Base-by-base conservation (phyloP, 2,329 filamentous ascomycete species). In the Colletotrichum ledebouriae region DNA sequence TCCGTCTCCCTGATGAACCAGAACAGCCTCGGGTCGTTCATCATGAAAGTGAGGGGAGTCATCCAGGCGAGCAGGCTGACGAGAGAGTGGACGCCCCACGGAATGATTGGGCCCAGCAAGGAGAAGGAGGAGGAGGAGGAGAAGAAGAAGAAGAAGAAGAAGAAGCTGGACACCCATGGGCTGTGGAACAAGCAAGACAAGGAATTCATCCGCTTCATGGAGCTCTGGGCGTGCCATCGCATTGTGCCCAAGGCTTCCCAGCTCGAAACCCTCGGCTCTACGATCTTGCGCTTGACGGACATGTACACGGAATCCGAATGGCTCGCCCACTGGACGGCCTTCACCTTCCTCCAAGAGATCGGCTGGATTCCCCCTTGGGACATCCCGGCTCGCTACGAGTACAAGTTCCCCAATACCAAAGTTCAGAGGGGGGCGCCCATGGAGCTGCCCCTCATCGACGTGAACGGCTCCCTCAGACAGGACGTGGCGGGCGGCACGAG, bases 271-370 rank as follows among this genome's bases (percentile, higher is more conserved):
- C 34, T 71, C 4, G 70, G 90, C 1, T 86, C 91, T 4, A 78
- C 87, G 12, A 83, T 96, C 41, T 76, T 96, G 42, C 86, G 88
- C 20, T 84, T 87, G 9, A 79, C 89, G 1, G 84, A 83, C 1
- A 81, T 89, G 61, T 95, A 95, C 73, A 72, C 78, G 6, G 80
- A 86, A 6, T 79, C 77, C 5, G 78, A 84, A 55, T 76, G 78
- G 57, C 79, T 89, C 42, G 81, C 83, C 25, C 76, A 80, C 13
- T 75, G 76, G 46, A 81, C 83, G 4, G 86, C 85, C 41, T 90
- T 87, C 84, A 84, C 87, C 1, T 93, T 94, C 71, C 78, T 96
- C 34, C 91, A 94, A 73, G 93, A 96, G 76, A 83, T 94, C 46
- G 92, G 92, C 11, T 87, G 89, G 60, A 85, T 94, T 47, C 80